These are phyloP conservation scores for Pulveroboletus sp. DNA, from an alignment of 768 basidiomycete genomes.

Conservation along the genomic window DNA sequence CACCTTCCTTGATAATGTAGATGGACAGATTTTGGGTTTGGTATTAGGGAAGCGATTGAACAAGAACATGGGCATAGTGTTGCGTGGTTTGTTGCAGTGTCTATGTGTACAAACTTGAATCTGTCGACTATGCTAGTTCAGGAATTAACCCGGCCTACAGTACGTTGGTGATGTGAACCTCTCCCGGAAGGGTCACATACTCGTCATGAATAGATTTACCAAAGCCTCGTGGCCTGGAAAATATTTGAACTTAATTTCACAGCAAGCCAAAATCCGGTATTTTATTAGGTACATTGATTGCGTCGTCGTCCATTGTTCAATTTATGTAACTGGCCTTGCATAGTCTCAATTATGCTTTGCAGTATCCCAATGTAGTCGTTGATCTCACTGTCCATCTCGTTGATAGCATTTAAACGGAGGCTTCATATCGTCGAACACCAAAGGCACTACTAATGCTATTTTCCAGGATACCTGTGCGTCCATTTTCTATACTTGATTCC, in stretches of 20 bases:
- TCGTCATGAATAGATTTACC: slow-evolving; percentile 42
- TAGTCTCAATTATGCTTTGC: slow-evolving; percentile 69
- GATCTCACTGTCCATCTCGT: slow-evolving; percentile 55
- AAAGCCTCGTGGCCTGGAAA: slow-evolving; percentile 60
- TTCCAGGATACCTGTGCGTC: slow-evolving; percentile 62
- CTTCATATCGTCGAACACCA: slow-evolving; percentile 76
- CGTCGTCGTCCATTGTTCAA: too few relatives aligned
- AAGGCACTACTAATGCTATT: slow-evolving; percentile 66
- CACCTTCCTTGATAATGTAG: slow-evolving; percentile 82
- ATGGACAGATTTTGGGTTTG: slow-evolving; percentile 77
- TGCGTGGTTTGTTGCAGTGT: slow-evolving; percentile 62
- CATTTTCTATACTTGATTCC: neutral
- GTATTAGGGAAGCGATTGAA: slow-evolving; percentile 72
- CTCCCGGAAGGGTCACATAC: neutral
- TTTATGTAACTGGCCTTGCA: slow-evolving; percentile 2
- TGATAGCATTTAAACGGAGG: slow-evolving; percentile 69
- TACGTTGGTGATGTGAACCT: slow-evolving; percentile 32
- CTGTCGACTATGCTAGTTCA: slow-evolving; percentile 25
- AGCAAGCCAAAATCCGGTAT: slow-evolving; percentile 77
- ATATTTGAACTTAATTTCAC: slow-evolving; percentile 66
- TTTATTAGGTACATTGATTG: slow-evolving; percentile 67
- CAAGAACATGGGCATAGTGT: slow-evolving; percentile 66
- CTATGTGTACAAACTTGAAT: neutral
- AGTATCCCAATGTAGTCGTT: slow-evolving; percentile 53
- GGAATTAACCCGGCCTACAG: slow-evolving; percentile 86